Evolutionary conservation across 805 yeast genomes (phyloP).

Genomic region (Cyberlindnera bimundalis): DNA sequence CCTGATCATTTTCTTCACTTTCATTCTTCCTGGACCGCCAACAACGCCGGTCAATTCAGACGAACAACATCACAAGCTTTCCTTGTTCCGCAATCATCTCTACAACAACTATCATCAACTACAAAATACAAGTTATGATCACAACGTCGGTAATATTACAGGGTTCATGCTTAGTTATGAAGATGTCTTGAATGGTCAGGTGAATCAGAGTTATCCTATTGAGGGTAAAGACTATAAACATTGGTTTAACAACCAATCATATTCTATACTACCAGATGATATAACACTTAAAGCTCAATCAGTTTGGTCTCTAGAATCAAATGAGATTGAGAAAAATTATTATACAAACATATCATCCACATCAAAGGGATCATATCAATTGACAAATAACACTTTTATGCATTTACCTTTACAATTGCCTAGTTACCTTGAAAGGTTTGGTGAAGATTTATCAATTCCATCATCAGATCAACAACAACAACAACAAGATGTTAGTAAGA

Average conservation of each 20-base stretch:
- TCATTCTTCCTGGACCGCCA: conserved; percentile 41
- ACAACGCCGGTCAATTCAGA: conserved; percentile 29
- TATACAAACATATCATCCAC: conserved; percentile 49
- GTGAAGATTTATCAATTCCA: conserved; percentile 13
- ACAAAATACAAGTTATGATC: conserved; percentile 38
- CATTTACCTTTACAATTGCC: conserved; percentile 25
- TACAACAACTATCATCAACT: conserved; percentile 34
- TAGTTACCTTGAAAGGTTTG: conserved; percentile 18
- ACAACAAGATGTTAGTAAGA: background rate
- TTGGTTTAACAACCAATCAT: conserved; percentile 47
- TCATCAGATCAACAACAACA: conserved; percentile 5
- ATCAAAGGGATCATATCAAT: conserved; percentile 40
- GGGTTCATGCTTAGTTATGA: conserved; percentile 67
- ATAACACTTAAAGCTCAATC: conserved; percentile 45
- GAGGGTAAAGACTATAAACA: conserved; percentile 40
- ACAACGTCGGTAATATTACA: conserved; percentile 68
- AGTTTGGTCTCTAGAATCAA: conserved; percentile 47
- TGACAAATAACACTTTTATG: conserved; percentile 16
- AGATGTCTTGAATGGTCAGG: conserved; percentile 47
- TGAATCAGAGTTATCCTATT: conserved; percentile 55
- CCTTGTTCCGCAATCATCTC: conserved; percentile 36
- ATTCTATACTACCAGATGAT: conserved; percentile 57
- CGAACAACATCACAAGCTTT: conserved; percentile 36
- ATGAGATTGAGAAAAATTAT: conserved; percentile 18
- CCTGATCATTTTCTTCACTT: conserved; percentile 27